phyloP scores from a whole-genome alignment of 2,329 filamentous ascomycete genomes.

The Diaporthe eres region DNA sequence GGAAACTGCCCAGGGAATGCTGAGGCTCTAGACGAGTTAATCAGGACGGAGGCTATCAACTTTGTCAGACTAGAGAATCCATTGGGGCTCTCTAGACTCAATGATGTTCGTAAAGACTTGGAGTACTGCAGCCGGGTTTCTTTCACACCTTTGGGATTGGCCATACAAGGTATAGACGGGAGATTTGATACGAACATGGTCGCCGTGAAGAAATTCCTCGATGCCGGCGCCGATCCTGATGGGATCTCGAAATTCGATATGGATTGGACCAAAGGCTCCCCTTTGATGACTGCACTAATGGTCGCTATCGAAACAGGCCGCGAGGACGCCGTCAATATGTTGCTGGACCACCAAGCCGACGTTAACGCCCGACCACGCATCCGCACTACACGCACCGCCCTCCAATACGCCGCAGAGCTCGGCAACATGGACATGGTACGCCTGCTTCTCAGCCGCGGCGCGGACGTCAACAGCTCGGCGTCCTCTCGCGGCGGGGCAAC shows the following conservation, averaged over 20 bases:
- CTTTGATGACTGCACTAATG: constrained; percentile 21
- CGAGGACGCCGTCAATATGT: constrained; percentile 43
- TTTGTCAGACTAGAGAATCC: not conserved
- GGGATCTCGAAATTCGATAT: not conserved
- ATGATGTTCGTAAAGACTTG: no score
- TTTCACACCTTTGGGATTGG: not conserved
- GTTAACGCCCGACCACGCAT: constrained; percentile 40
- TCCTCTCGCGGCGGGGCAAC: constrained; percentile 40
- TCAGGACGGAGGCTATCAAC: not conserved
- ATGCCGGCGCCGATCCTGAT: not conserved
- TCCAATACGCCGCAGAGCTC: constrained; percentile 44
- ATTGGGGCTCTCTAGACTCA: no score
- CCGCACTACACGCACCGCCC: constrained; percentile 40
- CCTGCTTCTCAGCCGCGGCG: constrained; percentile 42
- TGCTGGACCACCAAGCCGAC: constrained; percentile 42
- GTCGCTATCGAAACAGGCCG: constrained; percentile 34
- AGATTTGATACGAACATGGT: not conserved
- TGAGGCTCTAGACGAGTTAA: not conserved
- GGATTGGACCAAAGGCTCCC: not conserved
- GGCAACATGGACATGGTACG: constrained; percentile 43
- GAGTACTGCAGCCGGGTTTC: no score
- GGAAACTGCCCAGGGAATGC: not conserved
- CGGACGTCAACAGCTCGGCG: constrained; percentile 42
- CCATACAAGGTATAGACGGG: not conserved
- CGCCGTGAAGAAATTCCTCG: not conserved